phyloP scores from a whole-genome alignment of 2,329 filamentous ascomycete species.

The Scleromitrula shiraiana region DNA sequence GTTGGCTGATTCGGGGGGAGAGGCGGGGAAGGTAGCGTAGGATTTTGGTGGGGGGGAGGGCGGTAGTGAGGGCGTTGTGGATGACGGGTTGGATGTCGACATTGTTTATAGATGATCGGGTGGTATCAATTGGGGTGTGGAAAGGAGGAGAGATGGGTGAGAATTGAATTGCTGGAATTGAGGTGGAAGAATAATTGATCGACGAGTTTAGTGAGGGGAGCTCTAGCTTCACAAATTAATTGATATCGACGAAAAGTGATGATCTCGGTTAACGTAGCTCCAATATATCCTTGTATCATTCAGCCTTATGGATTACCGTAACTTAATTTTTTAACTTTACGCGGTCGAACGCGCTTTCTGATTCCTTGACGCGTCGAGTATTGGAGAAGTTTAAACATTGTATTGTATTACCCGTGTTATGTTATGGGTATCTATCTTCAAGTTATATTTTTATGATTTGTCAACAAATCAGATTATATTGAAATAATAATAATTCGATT shows the following conservation, averaged over 20 bases:
- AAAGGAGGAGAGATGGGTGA: too few species aligned
- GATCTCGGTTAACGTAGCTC: slow-evolving; percentile 5
- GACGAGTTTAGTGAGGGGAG: slow-evolving; percentile 7
- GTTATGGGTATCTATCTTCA: background rate
- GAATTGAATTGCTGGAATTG: slow-evolving; percentile 28
- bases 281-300: background rate
- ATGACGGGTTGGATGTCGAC: too few species aligned
- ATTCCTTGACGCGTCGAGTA: background rate
- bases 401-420: too few species aligned
- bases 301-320: background rate
- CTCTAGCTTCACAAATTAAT: too few species aligned
- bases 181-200: too few species aligned
- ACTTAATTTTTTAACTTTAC: slow-evolving; percentile 2
- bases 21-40: slow-evolving; percentile 35
- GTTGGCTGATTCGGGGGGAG: slow-evolving; percentile 26
- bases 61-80: slow-evolving; percentile 30
- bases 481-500: background rate
- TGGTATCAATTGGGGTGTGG: too few species aligned
- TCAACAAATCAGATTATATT: background rate
- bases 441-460: slow-evolving; percentile 8
- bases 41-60: slow-evolving; percentile 30
- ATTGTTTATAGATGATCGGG: too few species aligned
- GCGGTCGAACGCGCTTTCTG: slow-evolving; percentile 3
- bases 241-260: background rate
- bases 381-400: background rate